Base-by-base conservation (phyloP, 2,329 filamentous ascomycete species). In the Trichoderma asperellum region DNA sequence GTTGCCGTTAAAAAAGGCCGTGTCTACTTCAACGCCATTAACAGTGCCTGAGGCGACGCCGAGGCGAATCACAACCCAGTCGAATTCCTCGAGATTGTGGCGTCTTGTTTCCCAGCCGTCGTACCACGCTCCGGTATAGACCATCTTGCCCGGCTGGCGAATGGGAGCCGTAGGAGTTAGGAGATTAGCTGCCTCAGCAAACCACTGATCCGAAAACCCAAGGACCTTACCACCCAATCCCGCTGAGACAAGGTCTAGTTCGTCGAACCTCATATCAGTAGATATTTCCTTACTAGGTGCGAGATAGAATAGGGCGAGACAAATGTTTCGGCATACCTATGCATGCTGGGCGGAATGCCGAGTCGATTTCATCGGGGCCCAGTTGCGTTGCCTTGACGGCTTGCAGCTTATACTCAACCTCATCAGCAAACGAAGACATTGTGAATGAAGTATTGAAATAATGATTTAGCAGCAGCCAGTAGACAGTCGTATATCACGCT, bases 1-100 rank as follows among this genome's bases (percentile, higher is more conserved):
- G 81, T 95, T 95, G 70, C 92, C 92, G 70, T 87, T 89, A 84
- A 95, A 96, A 82, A 90, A 92, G 61, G 91, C 88, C 2, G 92
- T 95, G 80, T 95, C 92, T 72, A 95, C 85, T 81, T 95, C 92
- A 59, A 94, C 83, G 18, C 92, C 92, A 70, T 87, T 85, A 34
- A 95, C 87, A 18, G 85, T 90, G 58, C 92, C 92, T 1, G 89
- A 92, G 11, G 91, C 87, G 47, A 91, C 89, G 59, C 89, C 89
- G 6, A 91, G 83, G 68, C 88, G 86, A 71, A 91, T 85, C 70
- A 91, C 82, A 24, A 89, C 89, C 84, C 88, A 91, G 81, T 91
- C 89, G 73, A 90, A 91, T 0, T 86, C 82, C 70, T 85, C 86
- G 12, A 82, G 76, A 78, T 91, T 91, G 81, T 91, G 89, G 72